These are phyloP conservation scores for Colletotrichum tanaceti DNA, from an alignment of 2,329 filamentous ascomycete genomes.

Conservation along the genomic window DNA sequence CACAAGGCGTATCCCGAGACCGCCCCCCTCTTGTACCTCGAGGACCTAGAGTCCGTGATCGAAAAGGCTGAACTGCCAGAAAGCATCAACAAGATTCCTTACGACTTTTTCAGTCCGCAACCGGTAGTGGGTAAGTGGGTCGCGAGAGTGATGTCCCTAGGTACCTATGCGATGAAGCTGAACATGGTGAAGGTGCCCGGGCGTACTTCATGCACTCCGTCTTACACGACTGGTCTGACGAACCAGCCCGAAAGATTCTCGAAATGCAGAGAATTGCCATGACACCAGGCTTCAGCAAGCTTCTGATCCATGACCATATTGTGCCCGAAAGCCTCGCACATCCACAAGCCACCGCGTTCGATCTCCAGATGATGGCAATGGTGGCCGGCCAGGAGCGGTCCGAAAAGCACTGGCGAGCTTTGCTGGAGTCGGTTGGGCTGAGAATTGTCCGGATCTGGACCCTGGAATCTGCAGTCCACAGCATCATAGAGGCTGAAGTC, in stretches of 20 bases:
- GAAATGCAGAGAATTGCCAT: constrained; percentile 56
- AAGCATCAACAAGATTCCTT: constrained; percentile 38
- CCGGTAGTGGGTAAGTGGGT: constrained; percentile 42
- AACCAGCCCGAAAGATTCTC: constrained; percentile 54
- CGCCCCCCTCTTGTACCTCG: background rate
- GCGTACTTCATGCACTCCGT: constrained; percentile 65
- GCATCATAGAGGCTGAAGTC: constrained; percentile 12
- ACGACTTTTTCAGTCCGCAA: constrained; percentile 55
- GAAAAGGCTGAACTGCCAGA: background rate
- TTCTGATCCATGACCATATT: constrained; percentile 54
- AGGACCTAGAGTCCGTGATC: background rate
- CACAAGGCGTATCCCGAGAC: background rate
- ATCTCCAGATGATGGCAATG: constrained; percentile 30
- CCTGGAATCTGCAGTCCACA: constrained; percentile 1
- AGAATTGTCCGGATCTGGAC: constrained; percentile 6
- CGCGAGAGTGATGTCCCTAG: too few species aligned
- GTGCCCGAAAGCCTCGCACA: constrained; percentile 45
- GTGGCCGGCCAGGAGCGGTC: constrained; percentile 11
- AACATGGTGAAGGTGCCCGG: constrained; percentile 48
- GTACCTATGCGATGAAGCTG: fast-evolving
- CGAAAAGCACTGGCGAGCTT: background rate
- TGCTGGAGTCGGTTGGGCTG: background rate
- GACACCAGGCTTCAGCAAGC: constrained; percentile 53
- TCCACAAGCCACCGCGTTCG: constrained; percentile 21
- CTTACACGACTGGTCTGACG: constrained; percentile 66